Percentiles rank a stretch among this genome's conserved stretches.
Conservation (phyloP, 139 green algal species). For the Chlorella sp. region DNA sequence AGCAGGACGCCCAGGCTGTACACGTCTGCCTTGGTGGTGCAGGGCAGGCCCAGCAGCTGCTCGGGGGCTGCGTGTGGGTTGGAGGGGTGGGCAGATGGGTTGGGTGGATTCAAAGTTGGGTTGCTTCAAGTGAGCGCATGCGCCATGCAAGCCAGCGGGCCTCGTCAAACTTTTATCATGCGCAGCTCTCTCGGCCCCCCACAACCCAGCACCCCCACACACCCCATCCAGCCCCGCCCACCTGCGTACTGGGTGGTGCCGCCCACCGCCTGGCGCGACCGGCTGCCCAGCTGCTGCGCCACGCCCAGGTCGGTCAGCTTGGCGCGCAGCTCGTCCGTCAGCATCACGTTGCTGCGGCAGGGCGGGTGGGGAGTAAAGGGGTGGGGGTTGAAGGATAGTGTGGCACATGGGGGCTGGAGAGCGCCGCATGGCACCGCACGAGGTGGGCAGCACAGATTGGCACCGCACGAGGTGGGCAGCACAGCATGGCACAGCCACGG, state of each 20-base stretch:
- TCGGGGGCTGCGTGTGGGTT: not conserved
- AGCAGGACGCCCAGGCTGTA: constrained; percentile 4
- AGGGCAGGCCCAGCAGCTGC: not conserved
- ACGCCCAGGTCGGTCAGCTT: not conserved
- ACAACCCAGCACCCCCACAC: not conserved
- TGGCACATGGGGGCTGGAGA: too few species aligned
- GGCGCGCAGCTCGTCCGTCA: not conserved
- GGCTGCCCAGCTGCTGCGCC: not conserved
- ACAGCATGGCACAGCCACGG: too few species aligned
- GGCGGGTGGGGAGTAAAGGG: too few species aligned
- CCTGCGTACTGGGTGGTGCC: not conserved
- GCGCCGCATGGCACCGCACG: too few species aligned
- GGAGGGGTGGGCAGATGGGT: too few species aligned
- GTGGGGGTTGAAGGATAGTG: too few species aligned
- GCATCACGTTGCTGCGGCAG: not conserved
- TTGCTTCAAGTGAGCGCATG: not conserved
- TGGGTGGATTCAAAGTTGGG: too few species aligned
- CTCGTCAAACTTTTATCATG: not conserved
- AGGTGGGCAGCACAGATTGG: too few species aligned
- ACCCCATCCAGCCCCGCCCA: not conserved
- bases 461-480: too few species aligned
- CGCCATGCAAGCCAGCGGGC: not conserved
- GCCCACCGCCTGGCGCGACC: too few species aligned
- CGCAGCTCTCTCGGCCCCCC: not conserved
- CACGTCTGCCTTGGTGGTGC: not conserved